These are phyloP conservation scores for Monosporascus sp. DNA, from an alignment of 2,329 filamentous ascomycete genomes.

Conservation along the genomic window DNA sequence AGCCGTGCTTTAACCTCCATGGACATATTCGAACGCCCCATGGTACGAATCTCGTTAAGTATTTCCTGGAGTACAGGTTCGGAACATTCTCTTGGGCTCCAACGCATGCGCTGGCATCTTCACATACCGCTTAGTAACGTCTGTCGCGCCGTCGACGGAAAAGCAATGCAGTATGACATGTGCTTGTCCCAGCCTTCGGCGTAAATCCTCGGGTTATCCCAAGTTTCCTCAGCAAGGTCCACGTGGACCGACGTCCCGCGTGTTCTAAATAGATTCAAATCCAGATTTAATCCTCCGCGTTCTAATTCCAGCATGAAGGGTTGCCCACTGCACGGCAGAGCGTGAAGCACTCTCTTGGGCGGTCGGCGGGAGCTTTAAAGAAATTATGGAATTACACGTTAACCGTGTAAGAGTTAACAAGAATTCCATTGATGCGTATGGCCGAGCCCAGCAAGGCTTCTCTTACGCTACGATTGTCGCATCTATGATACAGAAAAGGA, in stretches of 20 bases:
- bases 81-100: slow-evolving; percentile 70
- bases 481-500: no score
- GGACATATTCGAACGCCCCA: slow-evolving; percentile 75
- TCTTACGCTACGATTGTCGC: no score
- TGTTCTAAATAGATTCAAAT: slow-evolving; percentile 96
- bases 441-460: no score
- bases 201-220: slow-evolving; percentile 91
- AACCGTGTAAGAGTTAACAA: no score
- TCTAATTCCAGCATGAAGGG: slow-evolving; percentile 96
- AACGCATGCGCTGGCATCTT: slow-evolving; percentile 67
- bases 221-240: slow-evolving; percentile 88
- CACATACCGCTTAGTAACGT: slow-evolving; percentile 62
- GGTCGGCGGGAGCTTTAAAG: no score
- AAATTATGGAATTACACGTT: no score
- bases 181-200: slow-evolving; percentile 94
- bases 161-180: slow-evolving; percentile 95
- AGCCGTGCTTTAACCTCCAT: slow-evolving; percentile 59
- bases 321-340: slow-evolving; percentile 88
- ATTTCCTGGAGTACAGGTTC: slow-evolving; percentile 91
- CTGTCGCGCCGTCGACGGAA: slow-evolving; percentile 75
- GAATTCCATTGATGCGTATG: no score
- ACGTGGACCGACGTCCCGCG: slow-evolving; percentile 89
- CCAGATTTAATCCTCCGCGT: slow-evolving; percentile 95
- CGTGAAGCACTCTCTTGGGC: slow-evolving; percentile 26
- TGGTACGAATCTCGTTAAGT: slow-evolving; percentile 81